Conservation (phyloP, 1,284 basidiomycete species). For the Trichosporon sp. region DNA sequence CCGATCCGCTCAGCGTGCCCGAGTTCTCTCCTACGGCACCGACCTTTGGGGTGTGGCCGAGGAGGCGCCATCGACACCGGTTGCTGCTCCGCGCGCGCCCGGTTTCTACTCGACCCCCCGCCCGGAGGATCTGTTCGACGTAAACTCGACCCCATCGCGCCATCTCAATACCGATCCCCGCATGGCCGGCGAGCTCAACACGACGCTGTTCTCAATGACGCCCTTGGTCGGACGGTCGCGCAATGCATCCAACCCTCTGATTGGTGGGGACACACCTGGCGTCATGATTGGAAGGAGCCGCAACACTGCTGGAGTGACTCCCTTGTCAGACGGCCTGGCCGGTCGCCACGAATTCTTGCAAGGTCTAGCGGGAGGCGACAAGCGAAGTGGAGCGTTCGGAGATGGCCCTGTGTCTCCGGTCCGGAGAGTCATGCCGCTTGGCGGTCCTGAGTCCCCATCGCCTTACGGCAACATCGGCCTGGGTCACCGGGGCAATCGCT, state of each 20-base stretch:
- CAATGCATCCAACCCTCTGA: constrained; percentile 26
- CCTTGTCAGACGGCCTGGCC: constrained; percentile 23
- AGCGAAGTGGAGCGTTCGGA: constrained; percentile 2
- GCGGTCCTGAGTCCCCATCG: constrained; percentile 29
- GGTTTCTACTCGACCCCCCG: constrained; percentile 38
- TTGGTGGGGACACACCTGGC: constrained; percentile 19
- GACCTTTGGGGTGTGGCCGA: constrained; percentile 37
- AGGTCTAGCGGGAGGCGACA: constrained; percentile 11
- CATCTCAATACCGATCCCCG: constrained; percentile 34
- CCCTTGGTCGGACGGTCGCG: constrained; percentile 36
- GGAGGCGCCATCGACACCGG: constrained; percentile 37
- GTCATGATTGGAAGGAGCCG: constrained; percentile 14
- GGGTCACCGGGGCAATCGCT: constrained; percentile 23
- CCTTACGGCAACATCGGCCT: constrained; percentile 23
- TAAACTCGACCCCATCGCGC: constrained; percentile 43
- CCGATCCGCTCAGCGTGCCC: constrained; percentile 24
- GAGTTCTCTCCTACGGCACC: constrained; percentile 39
- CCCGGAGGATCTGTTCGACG: constrained; percentile 42
- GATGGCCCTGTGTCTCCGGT: constrained; percentile 15
- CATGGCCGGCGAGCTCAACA: constrained; percentile 30
- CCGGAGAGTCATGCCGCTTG: constrained; percentile 25
- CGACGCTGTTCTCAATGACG: constrained; percentile 39
- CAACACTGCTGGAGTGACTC: constrained; percentile 18
- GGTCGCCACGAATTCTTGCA: constrained; percentile 37
- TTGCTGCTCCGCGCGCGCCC: constrained; percentile 19